Conservation (phyloP, 495 filamentous ascomycete species). For the Hypoxylon fragiforme region DNA sequence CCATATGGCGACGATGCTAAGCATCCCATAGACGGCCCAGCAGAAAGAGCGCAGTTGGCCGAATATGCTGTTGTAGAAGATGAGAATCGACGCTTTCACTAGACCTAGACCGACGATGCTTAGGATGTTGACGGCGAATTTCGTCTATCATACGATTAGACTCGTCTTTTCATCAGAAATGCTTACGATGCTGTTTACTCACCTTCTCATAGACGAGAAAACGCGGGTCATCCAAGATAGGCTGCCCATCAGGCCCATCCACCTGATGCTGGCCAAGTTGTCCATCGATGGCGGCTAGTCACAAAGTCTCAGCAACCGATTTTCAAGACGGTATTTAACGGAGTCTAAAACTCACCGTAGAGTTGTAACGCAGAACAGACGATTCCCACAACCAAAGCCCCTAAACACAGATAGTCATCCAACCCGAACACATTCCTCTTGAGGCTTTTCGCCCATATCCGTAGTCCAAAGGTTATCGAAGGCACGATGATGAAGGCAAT, state of each 20-base stretch:
- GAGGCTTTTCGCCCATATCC: not conserved
- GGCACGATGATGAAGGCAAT: not conserved
- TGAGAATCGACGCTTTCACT: slow-evolving; percentile 54
- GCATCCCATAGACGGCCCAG: slow-evolving; percentile 1
- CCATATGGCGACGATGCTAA: slow-evolving; percentile 45
- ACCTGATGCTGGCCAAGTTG: slow-evolving; percentile 37
- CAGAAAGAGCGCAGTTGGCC: not conserved
- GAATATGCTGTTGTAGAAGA: slow-evolving; percentile 51
- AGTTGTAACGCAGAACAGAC: not conserved
- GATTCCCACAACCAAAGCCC: not conserved
- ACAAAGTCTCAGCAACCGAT: not conserved
- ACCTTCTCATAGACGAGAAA: slow-evolving; percentile 37
- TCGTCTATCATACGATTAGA: slow-evolving; percentile 5
- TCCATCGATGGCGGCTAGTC: slow-evolving; percentile 23
- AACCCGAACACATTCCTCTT: not conserved
- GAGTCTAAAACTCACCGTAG: not conserved
- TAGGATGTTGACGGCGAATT: slow-evolving; percentile 46
- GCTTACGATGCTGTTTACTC: slow-evolving; percentile 3
- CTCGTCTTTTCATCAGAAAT: not conserved
- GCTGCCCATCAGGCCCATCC: slow-evolving; percentile 20
- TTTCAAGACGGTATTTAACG: too few relatives aligned
- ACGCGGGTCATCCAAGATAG: slow-evolving; percentile 33
- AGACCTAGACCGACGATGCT: slow-evolving; percentile 56
- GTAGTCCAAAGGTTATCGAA: not conserved
- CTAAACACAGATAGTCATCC: not conserved